Percentiles rank a stretch among this genome's conserved stretches.
These are phyloP conservation scores for Coemansia sp. DNA, from an alignment of 192 early-diverging fungal species.

Conservation along the genomic window DNA sequence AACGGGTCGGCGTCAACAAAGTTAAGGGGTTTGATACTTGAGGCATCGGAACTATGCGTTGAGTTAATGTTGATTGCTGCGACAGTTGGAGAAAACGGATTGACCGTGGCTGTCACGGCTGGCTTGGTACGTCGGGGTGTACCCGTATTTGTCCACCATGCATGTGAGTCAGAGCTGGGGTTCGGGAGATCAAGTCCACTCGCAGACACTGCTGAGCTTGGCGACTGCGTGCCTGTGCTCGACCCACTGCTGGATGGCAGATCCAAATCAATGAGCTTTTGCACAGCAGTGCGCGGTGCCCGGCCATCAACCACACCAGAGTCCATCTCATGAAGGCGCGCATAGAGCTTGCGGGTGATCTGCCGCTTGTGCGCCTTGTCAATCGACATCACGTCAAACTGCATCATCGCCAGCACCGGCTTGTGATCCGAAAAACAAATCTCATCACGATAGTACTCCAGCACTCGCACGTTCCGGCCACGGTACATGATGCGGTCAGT, in stretches of 20 bases:
- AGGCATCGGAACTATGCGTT: too few relatives aligned
- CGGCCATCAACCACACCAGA: not conserved
- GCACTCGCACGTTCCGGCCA: slow-evolving; percentile 22
- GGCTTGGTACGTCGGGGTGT: not conserved
- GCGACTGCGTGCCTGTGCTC: not conserved
- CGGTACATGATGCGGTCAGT: slow-evolving; percentile 83
- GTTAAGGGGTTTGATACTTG: not conserved
- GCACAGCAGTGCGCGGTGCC: slow-evolving; percentile 7
- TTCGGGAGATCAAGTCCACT: slow-evolving; percentile 14
- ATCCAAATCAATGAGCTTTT: slow-evolving; percentile 42
- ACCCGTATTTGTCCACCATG: slow-evolving; percentile 33
- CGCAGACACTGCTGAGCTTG: not conserved
- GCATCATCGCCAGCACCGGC: slow-evolving; percentile 45
- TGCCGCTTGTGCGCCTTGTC: slow-evolving; percentile 39
- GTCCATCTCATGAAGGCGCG: slow-evolving; percentile 15
- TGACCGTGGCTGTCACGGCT: slow-evolving; percentile 4
- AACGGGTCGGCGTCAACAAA: slow-evolving; percentile 24
- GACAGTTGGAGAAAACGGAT: slow-evolving; percentile 32
- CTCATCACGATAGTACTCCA: slow-evolving; percentile 51
- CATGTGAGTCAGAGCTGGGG: slow-evolving; percentile 35
- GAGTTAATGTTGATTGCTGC: slow-evolving; percentile 17
- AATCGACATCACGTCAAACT: slow-evolving; percentile 46
- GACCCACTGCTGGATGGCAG: not conserved
- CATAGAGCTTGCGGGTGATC: slow-evolving; percentile 41
- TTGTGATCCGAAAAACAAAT: slow-evolving; percentile 52